These are phyloP conservation scores for Fraxinus sp. DNA, from an alignment of 305 asterid genomes.

Conservation along the genomic window DNA sequence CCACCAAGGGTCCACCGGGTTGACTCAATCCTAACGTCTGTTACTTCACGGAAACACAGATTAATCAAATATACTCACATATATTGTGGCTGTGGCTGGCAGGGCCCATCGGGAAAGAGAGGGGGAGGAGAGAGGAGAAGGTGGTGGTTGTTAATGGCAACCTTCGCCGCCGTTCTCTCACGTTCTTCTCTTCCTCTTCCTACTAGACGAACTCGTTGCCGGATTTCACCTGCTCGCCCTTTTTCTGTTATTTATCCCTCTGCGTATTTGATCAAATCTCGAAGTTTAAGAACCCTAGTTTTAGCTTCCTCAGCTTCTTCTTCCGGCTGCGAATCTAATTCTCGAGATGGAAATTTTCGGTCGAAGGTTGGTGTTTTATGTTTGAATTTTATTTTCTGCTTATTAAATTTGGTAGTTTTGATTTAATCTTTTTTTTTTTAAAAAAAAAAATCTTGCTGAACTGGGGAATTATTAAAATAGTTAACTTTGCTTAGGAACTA, in stretches of 20 bases:
- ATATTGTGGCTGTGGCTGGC: constrained; percentile 14
- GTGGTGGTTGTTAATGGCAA: constrained; percentile 63
- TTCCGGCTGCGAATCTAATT: constrained; percentile 37
- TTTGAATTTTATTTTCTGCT: not conserved
- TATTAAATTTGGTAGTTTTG: constrained; percentile 11
- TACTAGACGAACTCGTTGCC: constrained; percentile 17
- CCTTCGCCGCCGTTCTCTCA: constrained; percentile 59
- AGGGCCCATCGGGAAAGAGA: constrained; percentile 30
- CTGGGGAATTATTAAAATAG: not conserved
- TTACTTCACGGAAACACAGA: not conserved
- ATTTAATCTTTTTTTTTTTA: not conserved
- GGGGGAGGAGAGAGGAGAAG: constrained; percentile 32
- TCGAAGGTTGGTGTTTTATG: constrained; percentile 49
- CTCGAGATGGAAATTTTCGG: constrained; percentile 36
- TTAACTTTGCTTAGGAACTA: not conserved
- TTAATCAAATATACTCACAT: not conserved
- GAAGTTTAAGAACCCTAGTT: constrained; percentile 29
- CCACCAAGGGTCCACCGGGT: constrained; percentile 22
- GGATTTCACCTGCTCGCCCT: constrained; percentile 19
- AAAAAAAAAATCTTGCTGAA: not conserved
- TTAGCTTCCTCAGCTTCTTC: constrained; percentile 30
- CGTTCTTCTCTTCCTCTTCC: constrained; percentile 36
- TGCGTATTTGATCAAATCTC: constrained; percentile 19
- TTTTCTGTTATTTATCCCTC: constrained; percentile 20
- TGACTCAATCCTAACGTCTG: constrained; percentile 22